Base-by-base conservation (phyloP, 371 early-diverging fungal species). In the Mortierella sp. region DNA sequence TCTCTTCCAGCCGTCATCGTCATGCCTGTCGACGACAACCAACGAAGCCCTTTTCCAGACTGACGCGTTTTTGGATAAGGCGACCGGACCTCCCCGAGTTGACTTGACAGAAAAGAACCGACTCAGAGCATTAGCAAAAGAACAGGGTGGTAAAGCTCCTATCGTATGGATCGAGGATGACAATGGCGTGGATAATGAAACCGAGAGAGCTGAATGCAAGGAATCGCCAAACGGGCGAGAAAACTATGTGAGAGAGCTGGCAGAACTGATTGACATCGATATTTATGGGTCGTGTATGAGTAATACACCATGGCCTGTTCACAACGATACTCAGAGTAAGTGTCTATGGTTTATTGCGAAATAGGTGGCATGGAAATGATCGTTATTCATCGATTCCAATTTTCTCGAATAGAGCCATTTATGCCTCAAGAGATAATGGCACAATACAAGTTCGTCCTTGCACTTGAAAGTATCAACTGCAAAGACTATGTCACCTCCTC, bases 221-320 rank as follows among this genome's bases (percentile, higher is more conserved):
- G 65, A 64, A 26, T 66, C 73, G 20, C 62, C 54, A 30, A 74
- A 54, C 32, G 69, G 70, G 11, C 67, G 76, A 18, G 70, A 70
- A n/a, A 66, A 58, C 47, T 76, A 70, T 54, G 47, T 70, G 9
- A 26, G 18, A 11, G 76, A 66, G 54, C 47, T 76, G 62, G 16
- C 60, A 49, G 58, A 66, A 51, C 24, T 66, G 55, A 70, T 76
- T 32, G 71, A 76, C 58, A 55, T 76, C 32, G 77, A 76, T 58
- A 76, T 68, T 14, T 71, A 70, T 55, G 77, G 68, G 1, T 18
- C 51, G 3, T 67, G 63, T n/a, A 49, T 71, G 71, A 57, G 37
- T 5, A 70, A 76, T 43, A 66, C 63, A 1, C 64, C 60, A 0
- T 87, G 86, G 54, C 87, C 88, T 1, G 16, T 67, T 0, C 63